Evolutionary conservation across 129 eudicot genomes (phyloP).

Genomic region (Smallanthus sonchifolius): DNA sequence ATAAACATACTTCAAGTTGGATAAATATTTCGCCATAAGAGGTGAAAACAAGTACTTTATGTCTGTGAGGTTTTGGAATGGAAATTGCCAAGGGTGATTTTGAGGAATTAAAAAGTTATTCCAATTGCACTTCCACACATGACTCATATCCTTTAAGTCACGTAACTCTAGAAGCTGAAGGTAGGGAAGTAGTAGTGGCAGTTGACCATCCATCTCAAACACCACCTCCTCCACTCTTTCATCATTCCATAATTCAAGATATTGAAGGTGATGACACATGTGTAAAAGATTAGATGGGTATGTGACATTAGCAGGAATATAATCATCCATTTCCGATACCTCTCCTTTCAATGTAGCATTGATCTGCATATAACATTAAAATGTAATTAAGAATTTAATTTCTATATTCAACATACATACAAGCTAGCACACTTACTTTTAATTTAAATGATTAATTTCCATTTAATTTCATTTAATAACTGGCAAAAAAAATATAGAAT

Average conservation of each 20-base stretch:
- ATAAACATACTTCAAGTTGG: not conserved
- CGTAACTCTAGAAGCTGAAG: not conserved
- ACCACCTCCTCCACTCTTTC: not conserved
- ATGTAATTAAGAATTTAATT: too few relatives aligned
- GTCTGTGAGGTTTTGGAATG: slow-evolving; percentile 4
- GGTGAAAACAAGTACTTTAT: slow-evolving; percentile 21
- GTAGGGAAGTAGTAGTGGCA: not conserved
- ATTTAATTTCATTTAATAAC: not conserved
- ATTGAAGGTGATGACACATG: not conserved
- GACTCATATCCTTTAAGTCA: not conserved
- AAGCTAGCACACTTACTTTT: not conserved
- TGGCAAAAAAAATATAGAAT: not conserved
- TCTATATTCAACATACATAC: too few relatives aligned
- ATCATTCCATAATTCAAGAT: not conserved
- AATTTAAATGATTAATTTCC: not conserved
- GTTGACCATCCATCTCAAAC: not conserved
- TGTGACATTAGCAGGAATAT: not conserved
- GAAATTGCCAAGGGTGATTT: not conserved
- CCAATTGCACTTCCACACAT: slow-evolving; percentile 11
- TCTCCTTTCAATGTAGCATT: not conserved
- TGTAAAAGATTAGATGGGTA: slow-evolving; percentile 1
- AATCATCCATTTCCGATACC: not conserved
- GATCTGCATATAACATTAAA: not conserved
- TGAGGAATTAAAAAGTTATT: not conserved
- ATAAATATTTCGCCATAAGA: not conserved